Conservation (phyloP, 768 basidiomycete species). For the Mycena venus region DNA sequence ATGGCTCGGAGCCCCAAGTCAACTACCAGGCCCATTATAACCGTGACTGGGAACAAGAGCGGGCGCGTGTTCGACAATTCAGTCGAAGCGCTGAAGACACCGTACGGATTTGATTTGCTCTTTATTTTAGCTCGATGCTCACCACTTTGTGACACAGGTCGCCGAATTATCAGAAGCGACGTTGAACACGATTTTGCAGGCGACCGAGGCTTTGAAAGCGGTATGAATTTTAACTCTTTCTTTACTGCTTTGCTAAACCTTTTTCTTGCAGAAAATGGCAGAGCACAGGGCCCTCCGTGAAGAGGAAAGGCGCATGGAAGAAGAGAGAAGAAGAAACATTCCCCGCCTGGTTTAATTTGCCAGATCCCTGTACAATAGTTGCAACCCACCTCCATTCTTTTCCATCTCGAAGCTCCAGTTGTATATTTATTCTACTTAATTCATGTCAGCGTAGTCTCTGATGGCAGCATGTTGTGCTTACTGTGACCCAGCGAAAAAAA, state of each 20-base stretch:
- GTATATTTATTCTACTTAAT: not conserved
- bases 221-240: not conserved
- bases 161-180: constrained; percentile 30
- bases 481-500: too few species aligned
- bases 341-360: constrained; percentile 16
- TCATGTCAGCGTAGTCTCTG: too few species aligned
- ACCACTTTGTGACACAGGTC: constrained; percentile 4
- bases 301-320: constrained; percentile 26
- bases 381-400: not conserved
- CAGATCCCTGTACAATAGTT: not conserved
- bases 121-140: not conserved
- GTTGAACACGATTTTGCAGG: constrained; percentile 30
- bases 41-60: constrained; percentile 45
- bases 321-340: constrained; percentile 23
- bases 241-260: not conserved
- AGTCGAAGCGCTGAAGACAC: constrained; percentile 26
- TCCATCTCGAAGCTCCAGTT: not conserved
- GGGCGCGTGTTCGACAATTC: constrained; percentile 30
- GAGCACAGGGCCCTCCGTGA: constrained; percentile 30
- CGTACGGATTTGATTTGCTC: not conserved
- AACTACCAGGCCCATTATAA: not conserved
- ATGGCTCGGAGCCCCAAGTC: not conserved
- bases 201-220: constrained; percentile 32
- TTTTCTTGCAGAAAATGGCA: constrained; percentile 30
- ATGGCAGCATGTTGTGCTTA: too few species aligned